Evolutionary conservation across 352 stramenopile genomes (phyloP), one percentile per base, ranked within the genome.

Genomic region (Phytophthora palmivora): DNA sequence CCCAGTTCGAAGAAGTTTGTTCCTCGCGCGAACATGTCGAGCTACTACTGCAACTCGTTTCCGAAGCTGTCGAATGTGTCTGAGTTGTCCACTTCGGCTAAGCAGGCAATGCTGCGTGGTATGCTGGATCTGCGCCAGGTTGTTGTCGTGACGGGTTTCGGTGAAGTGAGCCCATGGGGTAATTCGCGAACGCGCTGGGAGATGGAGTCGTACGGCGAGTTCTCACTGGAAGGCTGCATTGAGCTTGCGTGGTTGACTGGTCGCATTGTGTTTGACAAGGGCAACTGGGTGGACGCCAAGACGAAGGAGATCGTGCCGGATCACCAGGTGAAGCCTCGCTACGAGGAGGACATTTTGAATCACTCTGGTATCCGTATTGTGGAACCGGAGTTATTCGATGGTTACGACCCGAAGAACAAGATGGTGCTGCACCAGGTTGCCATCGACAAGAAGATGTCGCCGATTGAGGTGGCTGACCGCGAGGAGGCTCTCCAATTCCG

Each of bases 151-250:
- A 77, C 80, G 28, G 89, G 89, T 38, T 96, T 92, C 51, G 89
- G 89, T 32, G 89, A 96, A 67, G 84, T 96, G 16, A 85, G 89
- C 39, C 89, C 89, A 38, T 96, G 82, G 79, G 89, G 89, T 24
- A 96, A 90, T 53, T 76, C 87, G 14, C 88, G 88, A 21, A 95
- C 88, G 21, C 84, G 86, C 6, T 97, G 89, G 89, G 89, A 97
- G 72, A 96, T 97, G 84, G 89, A 97, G 63, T 92, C 84, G 47
- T 96, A 80, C 66, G 89, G 89, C 41, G 78, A 94, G 61, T 95
- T 97, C 60, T 97, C 89, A 22, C 60, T 97, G 12, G 88, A 97
- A 84, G 89, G 89, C 16, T 91, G 84, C 56, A 92, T 97, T 46
- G 89, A 97, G 55, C 48, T 97, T 9, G 89, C 88, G 14, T 97